These are phyloP conservation scores for Hypoxylon sp. DNA, from an alignment of 2,329 filamentous ascomycete genomes.

Conservation along the genomic window DNA sequence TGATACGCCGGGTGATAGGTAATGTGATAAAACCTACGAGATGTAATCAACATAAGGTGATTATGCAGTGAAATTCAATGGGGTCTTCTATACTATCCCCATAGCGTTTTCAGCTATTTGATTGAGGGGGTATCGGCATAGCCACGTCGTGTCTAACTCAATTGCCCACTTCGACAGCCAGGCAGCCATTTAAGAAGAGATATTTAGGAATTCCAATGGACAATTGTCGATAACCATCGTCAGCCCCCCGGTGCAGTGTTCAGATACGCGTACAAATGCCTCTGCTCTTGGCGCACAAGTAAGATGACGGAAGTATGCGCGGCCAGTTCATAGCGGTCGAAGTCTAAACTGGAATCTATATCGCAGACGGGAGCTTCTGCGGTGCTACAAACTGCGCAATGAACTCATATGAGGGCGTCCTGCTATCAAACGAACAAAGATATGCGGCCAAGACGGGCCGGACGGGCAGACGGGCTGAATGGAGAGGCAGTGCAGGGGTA, in stretches of 20 bases:
- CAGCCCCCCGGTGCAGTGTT: constrained; percentile 10
- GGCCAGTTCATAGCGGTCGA: constrained; percentile 19
- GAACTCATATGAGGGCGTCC: neutral
- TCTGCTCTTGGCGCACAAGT: constrained; percentile 21
- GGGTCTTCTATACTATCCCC: neutral
- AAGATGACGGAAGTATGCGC: constrained; percentile 13
- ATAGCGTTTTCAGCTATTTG: neutral
- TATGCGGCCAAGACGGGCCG: constrained; percentile 24
- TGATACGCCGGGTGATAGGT: constrained; percentile 6
- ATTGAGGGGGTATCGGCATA: constrained; percentile 12
- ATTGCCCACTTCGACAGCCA: neutral
- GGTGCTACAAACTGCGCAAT: constrained; percentile 29
- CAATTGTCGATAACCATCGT: neutral
- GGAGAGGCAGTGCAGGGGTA: constrained; percentile 30
- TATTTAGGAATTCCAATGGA: neutral
- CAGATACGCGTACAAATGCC: constrained; percentile 12
- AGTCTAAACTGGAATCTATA: constrained; percentile 24
- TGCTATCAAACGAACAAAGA: neutral
- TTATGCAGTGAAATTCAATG: neutral
- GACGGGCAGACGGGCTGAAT: neutral
- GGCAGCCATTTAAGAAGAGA: neutral
- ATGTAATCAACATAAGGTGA: neutral
- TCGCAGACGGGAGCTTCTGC: constrained; percentile 18
- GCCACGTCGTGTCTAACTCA: constrained; percentile 10
- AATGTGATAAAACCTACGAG: neutral